A percentile compares a stretch with the other conserved stretches of the same genome.
phyloP scores from a whole-genome alignment of 306 rosid genomes.

The Medicago lupulina region DNA sequence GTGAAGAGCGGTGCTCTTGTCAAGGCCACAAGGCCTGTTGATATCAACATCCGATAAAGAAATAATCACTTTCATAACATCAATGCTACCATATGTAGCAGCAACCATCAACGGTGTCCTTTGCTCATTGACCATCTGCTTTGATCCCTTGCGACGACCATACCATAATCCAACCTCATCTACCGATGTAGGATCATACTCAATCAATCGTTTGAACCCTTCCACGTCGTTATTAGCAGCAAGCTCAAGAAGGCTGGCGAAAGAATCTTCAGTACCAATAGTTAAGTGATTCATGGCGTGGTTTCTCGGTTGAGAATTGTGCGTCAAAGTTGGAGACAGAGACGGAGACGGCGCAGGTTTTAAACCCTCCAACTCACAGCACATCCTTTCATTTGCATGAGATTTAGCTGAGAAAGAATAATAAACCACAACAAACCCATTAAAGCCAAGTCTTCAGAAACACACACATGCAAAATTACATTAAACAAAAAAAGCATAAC shows the following conservation, averaged over 20 bases:
- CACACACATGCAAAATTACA: constrained; percentile 5
- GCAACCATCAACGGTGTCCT: constrained; percentile 94
- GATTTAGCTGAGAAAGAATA: constrained; percentile 44
- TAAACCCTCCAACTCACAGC: constrained; percentile 60
- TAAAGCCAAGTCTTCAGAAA: constrained; percentile 18
- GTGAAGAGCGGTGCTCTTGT: constrained; percentile 92
- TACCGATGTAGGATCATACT: constrained; percentile 68
- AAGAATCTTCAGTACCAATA: constrained; percentile 77
- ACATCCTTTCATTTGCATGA: constrained; percentile 59
- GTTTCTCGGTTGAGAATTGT: constrained; percentile 36
- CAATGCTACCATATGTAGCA: constrained; percentile 87
- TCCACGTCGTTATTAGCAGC: constrained; percentile 81
- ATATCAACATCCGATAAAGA: constrained; percentile 66
- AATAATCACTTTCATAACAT: constrained; percentile 71
- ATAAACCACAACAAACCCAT: constrained; percentile 26
- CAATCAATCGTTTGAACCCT: constrained; percentile 68
- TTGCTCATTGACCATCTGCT: constrained; percentile 83
- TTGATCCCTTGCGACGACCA: constrained; percentile 79
- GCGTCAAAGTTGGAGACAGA: constrained; percentile 30
- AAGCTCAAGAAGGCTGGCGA: constrained; percentile 84
- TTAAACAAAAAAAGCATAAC: neutral
- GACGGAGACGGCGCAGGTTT: constrained; percentile 35
- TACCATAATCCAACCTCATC: constrained; percentile 93
- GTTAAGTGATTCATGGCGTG: constrained; percentile 75
- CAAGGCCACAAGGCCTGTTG: constrained; percentile 68